Evolutionary conservation across 2,329 filamentous ascomycete species (phyloP).

Genomic region (Fusarium irregulare): DNA sequence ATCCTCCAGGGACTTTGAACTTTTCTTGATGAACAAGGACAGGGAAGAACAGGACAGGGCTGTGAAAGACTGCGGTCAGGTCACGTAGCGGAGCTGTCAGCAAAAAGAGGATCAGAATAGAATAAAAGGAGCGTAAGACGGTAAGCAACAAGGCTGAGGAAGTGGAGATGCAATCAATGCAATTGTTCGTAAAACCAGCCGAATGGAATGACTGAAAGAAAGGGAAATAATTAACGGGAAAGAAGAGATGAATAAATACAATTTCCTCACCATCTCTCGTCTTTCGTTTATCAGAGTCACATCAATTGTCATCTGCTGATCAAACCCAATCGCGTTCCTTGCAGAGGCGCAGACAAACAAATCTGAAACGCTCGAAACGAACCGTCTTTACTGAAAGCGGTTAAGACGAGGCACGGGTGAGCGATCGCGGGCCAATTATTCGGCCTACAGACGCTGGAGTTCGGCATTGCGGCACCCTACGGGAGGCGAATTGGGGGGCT

Average conservation of each 20-base stretch:
- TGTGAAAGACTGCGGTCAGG: conserved; percentile 3
- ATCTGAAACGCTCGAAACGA: conserved; percentile 18
- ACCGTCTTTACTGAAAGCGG: background rate
- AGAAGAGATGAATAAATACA: background rate
- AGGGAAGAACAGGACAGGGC: background rate
- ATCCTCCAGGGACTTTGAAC: conserved; percentile 26
- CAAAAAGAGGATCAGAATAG: conserved; percentile 3
- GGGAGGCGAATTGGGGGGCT: background rate
- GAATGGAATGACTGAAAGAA: background rate
- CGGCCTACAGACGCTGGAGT: background rate
- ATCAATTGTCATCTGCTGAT: background rate
- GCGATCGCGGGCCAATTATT: conserved; percentile 13
- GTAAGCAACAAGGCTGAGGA: conserved; percentile 1
- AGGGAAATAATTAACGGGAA: background rate
- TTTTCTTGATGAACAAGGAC: background rate
- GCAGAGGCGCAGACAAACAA: conserved; percentile 14
- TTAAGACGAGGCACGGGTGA: background rate
- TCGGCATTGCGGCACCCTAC: conserved; percentile 13
- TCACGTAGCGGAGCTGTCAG: conserved; percentile 1
- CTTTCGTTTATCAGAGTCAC: background rate
- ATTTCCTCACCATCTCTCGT: background rate
- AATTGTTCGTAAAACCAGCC: background rate
- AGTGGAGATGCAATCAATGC: background rate
- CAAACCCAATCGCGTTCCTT: conserved; percentile 12
- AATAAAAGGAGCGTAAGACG: conserved; percentile 3